Percentiles rank a stretch among this genome's conserved stretches.
phyloP scores from a whole-genome alignment of 1,139 yeast species.

The Trichomonascaceae sp. region DNA sequence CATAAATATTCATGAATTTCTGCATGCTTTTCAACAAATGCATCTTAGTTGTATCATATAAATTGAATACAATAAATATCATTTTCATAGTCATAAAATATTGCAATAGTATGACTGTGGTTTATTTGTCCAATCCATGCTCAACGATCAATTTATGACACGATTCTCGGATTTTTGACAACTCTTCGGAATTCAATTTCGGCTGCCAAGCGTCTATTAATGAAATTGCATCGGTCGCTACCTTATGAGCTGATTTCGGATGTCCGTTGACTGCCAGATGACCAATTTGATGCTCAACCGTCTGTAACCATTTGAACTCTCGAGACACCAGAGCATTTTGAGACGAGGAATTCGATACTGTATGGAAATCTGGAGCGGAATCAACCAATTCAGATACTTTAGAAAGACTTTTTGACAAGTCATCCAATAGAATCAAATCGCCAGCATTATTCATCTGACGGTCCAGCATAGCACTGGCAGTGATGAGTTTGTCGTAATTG shows the following conservation, averaged over 20 bases:
- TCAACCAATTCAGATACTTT: slow-evolving; percentile 12
- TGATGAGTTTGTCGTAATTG: slow-evolving; percentile 37
- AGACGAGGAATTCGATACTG: background rate
- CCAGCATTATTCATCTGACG: slow-evolving; percentile 17
- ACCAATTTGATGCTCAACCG: slow-evolving; percentile 11
- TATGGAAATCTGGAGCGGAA: background rate
- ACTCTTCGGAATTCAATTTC: background rate
- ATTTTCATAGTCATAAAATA: background rate
- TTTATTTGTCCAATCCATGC: background rate
- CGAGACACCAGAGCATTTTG: slow-evolving; percentile 1
- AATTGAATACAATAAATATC: slow-evolving; percentile 4
- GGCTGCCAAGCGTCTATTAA: slow-evolving; percentile 17
- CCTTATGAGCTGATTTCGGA: slow-evolving; percentile 15
- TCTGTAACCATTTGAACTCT: slow-evolving; percentile 5
- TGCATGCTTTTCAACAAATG: slow-evolving; percentile 11
- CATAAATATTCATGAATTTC: slow-evolving; percentile 3
- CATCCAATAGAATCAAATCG: slow-evolving; percentile 12
- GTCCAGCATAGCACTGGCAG: slow-evolving; percentile 35
- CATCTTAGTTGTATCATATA: slow-evolving; percentile 2
- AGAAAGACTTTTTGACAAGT: slow-evolving; percentile 13
- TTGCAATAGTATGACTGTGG: too few species aligned
- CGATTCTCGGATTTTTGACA: slow-evolving; percentile 4
- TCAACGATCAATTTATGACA: slow-evolving; percentile 4
- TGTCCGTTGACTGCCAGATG: slow-evolving; percentile 11
- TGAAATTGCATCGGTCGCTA: slow-evolving; percentile 17